Evolutionary conservation across 2,329 filamentous ascomycete species (phyloP), one percentile per base, ranked within the genome.

Genomic region (Helminthosporium solani): DNA sequence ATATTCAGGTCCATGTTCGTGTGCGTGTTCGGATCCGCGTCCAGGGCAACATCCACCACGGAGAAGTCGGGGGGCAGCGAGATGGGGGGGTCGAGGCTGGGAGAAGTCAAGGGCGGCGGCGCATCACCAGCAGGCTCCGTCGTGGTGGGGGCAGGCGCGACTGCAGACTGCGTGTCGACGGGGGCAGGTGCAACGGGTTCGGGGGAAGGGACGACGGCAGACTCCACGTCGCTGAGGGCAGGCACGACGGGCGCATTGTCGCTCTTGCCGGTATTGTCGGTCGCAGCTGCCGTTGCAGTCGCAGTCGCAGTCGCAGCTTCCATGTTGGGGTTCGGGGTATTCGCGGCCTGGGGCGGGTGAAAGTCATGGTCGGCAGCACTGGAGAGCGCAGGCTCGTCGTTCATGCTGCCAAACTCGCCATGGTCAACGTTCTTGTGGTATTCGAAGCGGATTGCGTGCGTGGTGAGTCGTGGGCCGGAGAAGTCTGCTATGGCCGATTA

Each of bases 371-470:
- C 12, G 23, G 37, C 36, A 20, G 20, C 54, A 53, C 51, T 19
- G 43, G 39, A 25, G 43, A 30, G 45, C 47, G 44, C 23, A 23
- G 50, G 54, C 47, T 49, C 47, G 53, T 53, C 57, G 50, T 60
- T 54, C 63, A 66, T 68, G 54, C 53, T 61, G 63, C 50, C 53
- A 60, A 41, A 51, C 59, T 57, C 62, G 56, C 62, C 51, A 46
- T 49, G 11, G 50, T 7, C 36, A 36, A 36, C 25, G 38, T 42
- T 40, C 28, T 33, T 3, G 38, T 35, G 34, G 44, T 33, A 20
- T 34, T 35, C 33, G 44, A 36, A 25, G 45, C 19, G 12, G 39
- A 16, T 27, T 45, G 12, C 21, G 42, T 33, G 42, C 48, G 53
- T 25, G 6, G 23, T 6, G 23, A 25, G n/a, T n/a, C n/a, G n/a